Conservation (phyloP, 2,329 filamentous ascomycete species). For the Tolypocladium guangdongense region DNA sequence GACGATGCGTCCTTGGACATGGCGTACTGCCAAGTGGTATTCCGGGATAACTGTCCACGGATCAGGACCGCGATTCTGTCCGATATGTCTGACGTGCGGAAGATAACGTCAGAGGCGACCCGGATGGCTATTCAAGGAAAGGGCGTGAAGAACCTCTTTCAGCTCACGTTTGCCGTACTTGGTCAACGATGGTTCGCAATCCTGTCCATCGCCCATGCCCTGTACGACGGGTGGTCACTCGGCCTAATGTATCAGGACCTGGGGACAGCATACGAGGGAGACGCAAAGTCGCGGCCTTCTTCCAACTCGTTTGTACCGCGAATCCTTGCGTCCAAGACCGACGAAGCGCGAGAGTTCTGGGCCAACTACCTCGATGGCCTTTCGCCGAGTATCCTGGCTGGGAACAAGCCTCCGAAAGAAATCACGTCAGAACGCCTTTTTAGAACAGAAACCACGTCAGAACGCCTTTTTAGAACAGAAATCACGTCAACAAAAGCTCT, state of each 20-base stretch:
- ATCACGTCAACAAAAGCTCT: conserved; percentile 1
- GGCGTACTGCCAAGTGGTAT: conserved; percentile 39
- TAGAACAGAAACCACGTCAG: not conserved
- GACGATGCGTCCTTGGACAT: conserved; percentile 44
- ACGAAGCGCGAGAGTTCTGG: conserved; percentile 51
- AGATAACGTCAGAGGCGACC: conserved; percentile 25
- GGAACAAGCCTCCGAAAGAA: not conserved
- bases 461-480: conserved; percentile 8
- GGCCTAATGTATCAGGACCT: conserved; percentile 63
- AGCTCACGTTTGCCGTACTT: conserved; percentile 31
- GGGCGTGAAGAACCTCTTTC: conserved; percentile 32
- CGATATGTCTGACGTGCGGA: conserved; percentile 20
- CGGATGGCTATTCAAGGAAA: conserved; percentile 21
- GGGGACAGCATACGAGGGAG: conserved; percentile 46
- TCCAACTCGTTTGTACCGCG: conserved; percentile 40
- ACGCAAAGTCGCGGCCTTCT: conserved; percentile 28
- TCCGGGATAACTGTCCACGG: conserved; percentile 10
- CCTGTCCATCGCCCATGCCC: conserved; percentile 71
- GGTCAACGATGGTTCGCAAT: conserved; percentile 32
- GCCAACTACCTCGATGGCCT: conserved; percentile 48
- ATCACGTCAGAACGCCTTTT: not conserved
- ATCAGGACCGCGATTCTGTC: conserved; percentile 14
- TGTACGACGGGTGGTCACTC: conserved; percentile 86
- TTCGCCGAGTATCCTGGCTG: conserved; percentile 22
- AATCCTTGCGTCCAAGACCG: conserved; percentile 8